Conservation (phyloP, 331 rosid genomes). For the Ulmus americana region DNA sequence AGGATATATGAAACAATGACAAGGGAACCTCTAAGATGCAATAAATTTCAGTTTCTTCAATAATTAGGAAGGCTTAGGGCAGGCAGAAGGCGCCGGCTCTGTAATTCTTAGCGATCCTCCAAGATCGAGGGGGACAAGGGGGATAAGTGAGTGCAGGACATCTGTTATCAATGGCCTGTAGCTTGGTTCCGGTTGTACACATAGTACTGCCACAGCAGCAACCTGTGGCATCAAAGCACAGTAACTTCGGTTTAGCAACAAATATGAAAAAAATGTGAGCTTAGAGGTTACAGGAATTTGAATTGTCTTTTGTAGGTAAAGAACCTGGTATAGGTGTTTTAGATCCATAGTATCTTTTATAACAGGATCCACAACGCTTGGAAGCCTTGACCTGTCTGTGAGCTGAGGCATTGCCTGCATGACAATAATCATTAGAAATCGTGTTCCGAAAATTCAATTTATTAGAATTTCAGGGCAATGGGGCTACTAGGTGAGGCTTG, state of each 20-base stretch:
- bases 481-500: constrained; percentile 8
- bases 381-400: constrained; percentile 77
- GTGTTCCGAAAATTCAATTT: constrained; percentile 19
- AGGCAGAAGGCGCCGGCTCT: constrained; percentile 32
- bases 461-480: constrained; percentile 10
- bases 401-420: constrained; percentile 94
- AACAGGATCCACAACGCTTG: constrained; percentile 62
- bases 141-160: constrained; percentile 85
- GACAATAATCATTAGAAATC: constrained; percentile 21
- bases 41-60: background rate
- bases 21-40: no score
- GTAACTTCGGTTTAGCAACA: constrained; percentile 13
- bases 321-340: constrained; percentile 88
- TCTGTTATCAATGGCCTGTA: constrained; percentile 86
- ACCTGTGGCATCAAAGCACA: constrained; percentile 44
- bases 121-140: constrained; percentile 68
- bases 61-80: constrained; percentile 20
- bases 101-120: constrained; percentile 75
- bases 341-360: constrained; percentile 78
- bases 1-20: background rate
- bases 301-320: constrained; percentile 14
- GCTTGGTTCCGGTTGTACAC: constrained; percentile 86
- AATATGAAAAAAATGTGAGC: background rate
- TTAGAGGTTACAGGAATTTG: background rate
- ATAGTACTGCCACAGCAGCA: constrained; percentile 89